These are phyloP conservation scores for Oidiodendron maius DNA, from an alignment of 495 filamentous ascomycete species.

Conservation along the genomic window DNA sequence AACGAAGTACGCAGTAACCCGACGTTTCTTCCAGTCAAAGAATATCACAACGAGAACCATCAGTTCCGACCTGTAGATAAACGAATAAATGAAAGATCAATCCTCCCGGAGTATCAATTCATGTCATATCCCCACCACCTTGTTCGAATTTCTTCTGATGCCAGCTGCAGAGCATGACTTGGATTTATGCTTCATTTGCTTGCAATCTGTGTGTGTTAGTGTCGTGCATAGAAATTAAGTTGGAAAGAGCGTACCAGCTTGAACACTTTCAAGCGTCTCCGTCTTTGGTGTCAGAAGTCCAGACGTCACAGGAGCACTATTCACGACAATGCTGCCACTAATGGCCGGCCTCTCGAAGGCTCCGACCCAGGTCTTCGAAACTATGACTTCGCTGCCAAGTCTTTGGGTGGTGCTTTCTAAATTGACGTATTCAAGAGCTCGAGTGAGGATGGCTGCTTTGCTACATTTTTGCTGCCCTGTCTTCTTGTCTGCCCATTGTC, in stretches of 20 bases:
- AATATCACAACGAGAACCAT: background rate
- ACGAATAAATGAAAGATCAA: background rate
- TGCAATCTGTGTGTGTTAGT: constrained; percentile 9
- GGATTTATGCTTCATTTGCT: constrained; percentile 8
- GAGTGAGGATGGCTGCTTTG: constrained; percentile 14
- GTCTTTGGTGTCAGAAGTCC: background rate
- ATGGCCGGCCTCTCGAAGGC: constrained; percentile 15
- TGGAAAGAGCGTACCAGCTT: constrained; percentile 3
- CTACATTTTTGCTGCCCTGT: constrained; percentile 9
- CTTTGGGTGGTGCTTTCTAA: constrained; percentile 4
- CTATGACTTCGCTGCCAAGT: constrained; percentile 6
- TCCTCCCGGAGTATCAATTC: no score
- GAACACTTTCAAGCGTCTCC: constrained; percentile 9
- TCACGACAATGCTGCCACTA: constrained; percentile 8
- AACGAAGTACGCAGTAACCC: background rate
- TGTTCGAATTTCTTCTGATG: background rate
- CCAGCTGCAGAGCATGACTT: background rate
- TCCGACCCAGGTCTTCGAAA: constrained; percentile 5
- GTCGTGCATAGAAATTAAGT: background rate
- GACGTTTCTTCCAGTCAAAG: background rate
- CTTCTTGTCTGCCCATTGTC: constrained; percentile 2
- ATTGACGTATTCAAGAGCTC: constrained; percentile 15
- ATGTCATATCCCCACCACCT: background rate
- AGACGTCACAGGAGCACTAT: background rate
- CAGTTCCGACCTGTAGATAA: background rate